A percentile compares a stretch with the other conserved stretches of the same genome.
Conservation (phyloP, 2,329 filamentous ascomycete genomes). For the Paracoccidioides brasiliensis region DNA sequence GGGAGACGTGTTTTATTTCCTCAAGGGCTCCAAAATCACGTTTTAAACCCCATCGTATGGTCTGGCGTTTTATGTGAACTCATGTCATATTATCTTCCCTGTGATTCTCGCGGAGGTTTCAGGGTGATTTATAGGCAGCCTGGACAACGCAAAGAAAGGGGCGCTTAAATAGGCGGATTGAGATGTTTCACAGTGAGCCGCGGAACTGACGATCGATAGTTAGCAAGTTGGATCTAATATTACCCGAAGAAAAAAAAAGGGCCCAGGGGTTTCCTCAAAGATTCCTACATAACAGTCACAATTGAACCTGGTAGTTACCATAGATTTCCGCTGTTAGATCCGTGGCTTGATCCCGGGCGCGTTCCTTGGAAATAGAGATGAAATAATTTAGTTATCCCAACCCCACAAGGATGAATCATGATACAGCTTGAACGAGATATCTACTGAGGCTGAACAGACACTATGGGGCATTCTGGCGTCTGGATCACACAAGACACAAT, state of each 20-base stretch:
- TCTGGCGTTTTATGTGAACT: conserved; percentile 43
- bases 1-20: conserved; percentile 58
- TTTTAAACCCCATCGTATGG: conserved; percentile 51
- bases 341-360: not conserved
- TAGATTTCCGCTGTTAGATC: too few relatives aligned
- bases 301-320: too few relatives aligned
- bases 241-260: too few relatives aligned
- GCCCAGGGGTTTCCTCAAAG: too few relatives aligned
- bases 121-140: conserved; percentile 1
- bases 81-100: not conserved
- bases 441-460: not conserved
- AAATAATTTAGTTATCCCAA: not conserved
- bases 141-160: conserved; percentile 7
- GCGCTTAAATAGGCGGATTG: conserved; percentile 2
- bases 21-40: conserved; percentile 52
- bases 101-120: too few relatives aligned
- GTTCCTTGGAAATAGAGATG: not conserved
- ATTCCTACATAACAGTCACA: too few relatives aligned
- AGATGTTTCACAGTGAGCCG: too few relatives aligned
- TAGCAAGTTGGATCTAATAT: too few relatives aligned
- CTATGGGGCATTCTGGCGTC: not conserved
- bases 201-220: too few relatives aligned
- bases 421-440: not conserved
- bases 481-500: not conserved
- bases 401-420: not conserved